A percentile compares a stretch with the other conserved stretches of the same genome.
Evolutionary conservation across 2,329 filamentous ascomycete species (phyloP).

Genomic region (Fusarium nodosum): DNA sequence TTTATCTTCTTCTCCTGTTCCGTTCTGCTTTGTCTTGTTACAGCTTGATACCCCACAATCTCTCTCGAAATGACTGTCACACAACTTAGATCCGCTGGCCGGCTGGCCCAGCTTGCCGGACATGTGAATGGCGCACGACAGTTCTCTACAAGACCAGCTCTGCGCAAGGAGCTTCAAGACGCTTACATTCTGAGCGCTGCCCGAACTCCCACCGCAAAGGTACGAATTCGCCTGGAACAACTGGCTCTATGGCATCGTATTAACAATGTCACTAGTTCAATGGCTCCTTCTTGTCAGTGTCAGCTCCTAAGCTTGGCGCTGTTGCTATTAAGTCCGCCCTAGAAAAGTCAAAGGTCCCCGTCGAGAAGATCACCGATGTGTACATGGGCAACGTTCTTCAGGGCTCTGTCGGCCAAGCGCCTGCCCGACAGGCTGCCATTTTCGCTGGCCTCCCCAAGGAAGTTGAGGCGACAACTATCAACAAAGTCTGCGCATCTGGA

Average conservation of each 20-base stretch:
- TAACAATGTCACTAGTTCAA: slow-evolving; percentile 77
- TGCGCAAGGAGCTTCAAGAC: slow-evolving; percentile 80
- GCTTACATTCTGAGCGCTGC: slow-evolving; percentile 94
- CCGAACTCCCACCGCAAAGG: slow-evolving; percentile 90
- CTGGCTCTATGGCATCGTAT: neutral
- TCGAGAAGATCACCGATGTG: slow-evolving; percentile 86
- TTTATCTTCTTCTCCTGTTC: slow-evolving; percentile 7
- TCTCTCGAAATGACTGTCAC: slow-evolving; percentile 37
- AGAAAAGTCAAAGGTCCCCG: slow-evolving; percentile 85
- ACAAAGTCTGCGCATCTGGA: slow-evolving; percentile 97
- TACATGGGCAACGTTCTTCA: slow-evolving; percentile 98
- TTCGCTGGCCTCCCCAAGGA: slow-evolving; percentile 86
- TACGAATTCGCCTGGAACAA: slow-evolving; percentile 53
- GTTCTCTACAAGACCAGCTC: slow-evolving; percentile 62
- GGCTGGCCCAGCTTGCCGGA: slow-evolving; percentile 55
- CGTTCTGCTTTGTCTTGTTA: slow-evolving; percentile 17
- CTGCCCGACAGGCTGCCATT: slow-evolving; percentile 89
- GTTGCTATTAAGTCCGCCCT: slow-evolving; percentile 93
- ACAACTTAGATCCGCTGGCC: slow-evolving; percentile 54
- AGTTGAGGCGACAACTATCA: slow-evolving; percentile 91
- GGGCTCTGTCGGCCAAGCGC: slow-evolving; percentile 86
- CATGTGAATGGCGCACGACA: slow-evolving; percentile 59
- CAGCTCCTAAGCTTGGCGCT: slow-evolving; percentile 89
- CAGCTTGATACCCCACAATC: slow-evolving; percentile 24
- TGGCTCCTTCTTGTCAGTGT: slow-evolving; percentile 85